These are phyloP conservation scores for Yamadazyma triangularis DNA, from an alignment of 1,139 yeast genomes.

Conservation along the genomic window DNA sequence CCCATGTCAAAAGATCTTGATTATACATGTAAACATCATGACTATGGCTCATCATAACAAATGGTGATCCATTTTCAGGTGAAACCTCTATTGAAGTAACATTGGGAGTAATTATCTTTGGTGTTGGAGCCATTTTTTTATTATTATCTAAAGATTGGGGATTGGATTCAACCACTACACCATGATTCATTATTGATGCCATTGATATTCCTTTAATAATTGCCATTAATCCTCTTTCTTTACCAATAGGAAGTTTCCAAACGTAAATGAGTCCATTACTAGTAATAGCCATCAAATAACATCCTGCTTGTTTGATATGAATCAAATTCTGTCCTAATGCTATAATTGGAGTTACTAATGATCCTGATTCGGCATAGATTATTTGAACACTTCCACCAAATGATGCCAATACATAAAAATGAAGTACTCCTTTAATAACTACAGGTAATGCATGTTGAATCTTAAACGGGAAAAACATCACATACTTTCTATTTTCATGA, in stretches of 20 bases:
- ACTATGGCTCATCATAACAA: conserved; percentile 27
- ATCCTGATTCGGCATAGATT: conserved; percentile 61
- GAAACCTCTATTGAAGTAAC: conserved; percentile 29
- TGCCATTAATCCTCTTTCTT: conserved; percentile 16
- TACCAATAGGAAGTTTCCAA: conserved; percentile 38
- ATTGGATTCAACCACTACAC: conserved; percentile 9
- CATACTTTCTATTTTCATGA: conserved; percentile 16
- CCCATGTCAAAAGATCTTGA: conserved; percentile 41
- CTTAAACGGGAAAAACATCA: conserved; percentile 37
- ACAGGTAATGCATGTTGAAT: conserved; percentile 41
- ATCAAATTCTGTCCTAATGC: conserved; percentile 58
- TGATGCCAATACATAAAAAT: conserved; percentile 57
- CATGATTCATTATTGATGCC: conserved; percentile 45
- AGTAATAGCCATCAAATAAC: conserved; percentile 52
- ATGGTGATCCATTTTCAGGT: conserved; percentile 35
- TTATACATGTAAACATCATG: conserved; percentile 41
- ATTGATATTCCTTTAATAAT: conserved; percentile 42
- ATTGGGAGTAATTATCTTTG: conserved; percentile 18
- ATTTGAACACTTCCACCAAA: conserved; percentile 70
- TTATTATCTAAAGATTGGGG: not conserved
- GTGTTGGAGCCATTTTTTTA: conserved; percentile 7
- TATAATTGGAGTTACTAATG: conserved; percentile 42
- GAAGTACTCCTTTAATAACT: conserved; percentile 20
- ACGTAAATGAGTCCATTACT: conserved; percentile 44
- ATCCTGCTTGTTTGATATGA: conserved; percentile 48